Base-by-base conservation (phyloP, 2,329 filamentous ascomycete species). In the Diplocarpon rosae region DNA sequence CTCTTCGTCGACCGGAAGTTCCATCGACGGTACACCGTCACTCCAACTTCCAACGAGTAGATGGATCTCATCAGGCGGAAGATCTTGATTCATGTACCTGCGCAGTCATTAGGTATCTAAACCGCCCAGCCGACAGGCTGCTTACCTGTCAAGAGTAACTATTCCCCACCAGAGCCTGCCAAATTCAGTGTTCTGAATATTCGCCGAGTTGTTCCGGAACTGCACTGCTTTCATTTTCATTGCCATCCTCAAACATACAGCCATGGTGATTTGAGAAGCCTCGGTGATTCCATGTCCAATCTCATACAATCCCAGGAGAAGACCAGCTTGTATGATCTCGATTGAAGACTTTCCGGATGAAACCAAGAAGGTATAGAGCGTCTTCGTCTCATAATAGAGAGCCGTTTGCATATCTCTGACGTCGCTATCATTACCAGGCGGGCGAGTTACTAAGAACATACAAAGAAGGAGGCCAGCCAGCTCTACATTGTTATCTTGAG, bases 91-190 rank as follows among this genome's bases (percentile, higher is more conserved):
- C 35, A 55, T 43, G 28, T 50, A 51, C 41, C 52, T 55, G 35
- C 10, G 7, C 11, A 5, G 30, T 16, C 38, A 52, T 16, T 43
- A 39, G 37, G 12, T 14, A 14, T 32, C 11, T 4, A 24, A 17
- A 30, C 14, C 28, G 6, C 15, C 15, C 28, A 27, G 12, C 8
- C 7, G 3, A 7, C 27, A 39, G 17, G 24, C 12, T 35, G 33
- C 45, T 16, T 33, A 52, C 51, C 51, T 49, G 37, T 55, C 51
- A 5, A 55, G 28, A 6, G 50, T 55, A 3, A 53, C 42, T 20
- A 55, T 43, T 4, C 51, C 51, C 52, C 52, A 55, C 52, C 52
- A 55, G 9, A 53, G 35, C 8, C 51, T 37, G 2, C 52, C 52
- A 34, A 52, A 48, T 12, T 55, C 52, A 2, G 49, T 52, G 34